Base-by-base conservation (phyloP, 2,329 filamentous ascomycete genomes). In the Talaromyces amestolkiae region DNA sequence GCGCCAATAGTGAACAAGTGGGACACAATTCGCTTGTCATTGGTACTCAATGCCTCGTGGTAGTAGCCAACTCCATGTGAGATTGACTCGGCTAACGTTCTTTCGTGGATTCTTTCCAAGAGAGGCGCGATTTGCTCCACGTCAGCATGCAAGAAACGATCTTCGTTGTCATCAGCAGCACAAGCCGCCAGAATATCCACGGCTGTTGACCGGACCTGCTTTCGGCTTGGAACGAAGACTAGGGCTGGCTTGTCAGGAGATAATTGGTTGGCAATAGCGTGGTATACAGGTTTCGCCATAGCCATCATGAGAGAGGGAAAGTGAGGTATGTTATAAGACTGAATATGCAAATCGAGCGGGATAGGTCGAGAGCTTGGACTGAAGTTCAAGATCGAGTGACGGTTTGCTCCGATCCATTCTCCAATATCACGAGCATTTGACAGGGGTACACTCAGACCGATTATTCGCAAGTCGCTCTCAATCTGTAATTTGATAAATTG, bases 351-450 rank as follows among this genome's bases (percentile, higher is more conserved):
- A 76, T 98, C 94, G 37, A 99, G 82, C 24, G 94, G 93, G 19
- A 97, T 88, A 1, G 93, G 91, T 65, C 96, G 89, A 67, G 94
- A 89, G 73, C 94, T 90, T 2, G 95, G 95, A 72, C 92, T 97
- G 82, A 99, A 99, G 81, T 99, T 99, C 84, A 94, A 99, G 69
- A 97, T 97, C 58, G 95, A 96, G 76, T 99, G 95, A 82, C 97
- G 98, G 77, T 89, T 96, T 8, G 94, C 95, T 70, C 96, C 95
- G 70, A 99, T 93, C 95, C 95, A 99, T 79, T 97, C 95, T 61
- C 94, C 94, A 72, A 99, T 87, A 73, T 99, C 95, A 66, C 93
- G 87, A 59, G 94, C 93, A 75, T 97, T 98, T 5, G 95, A 89
- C 24, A 99, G 84, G 27, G 95, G 96, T 33, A 97, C 95, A 74